Conservation (phyloP, 2,329 filamentous ascomycete genomes). For the Colletotrichum sp. region DNA sequence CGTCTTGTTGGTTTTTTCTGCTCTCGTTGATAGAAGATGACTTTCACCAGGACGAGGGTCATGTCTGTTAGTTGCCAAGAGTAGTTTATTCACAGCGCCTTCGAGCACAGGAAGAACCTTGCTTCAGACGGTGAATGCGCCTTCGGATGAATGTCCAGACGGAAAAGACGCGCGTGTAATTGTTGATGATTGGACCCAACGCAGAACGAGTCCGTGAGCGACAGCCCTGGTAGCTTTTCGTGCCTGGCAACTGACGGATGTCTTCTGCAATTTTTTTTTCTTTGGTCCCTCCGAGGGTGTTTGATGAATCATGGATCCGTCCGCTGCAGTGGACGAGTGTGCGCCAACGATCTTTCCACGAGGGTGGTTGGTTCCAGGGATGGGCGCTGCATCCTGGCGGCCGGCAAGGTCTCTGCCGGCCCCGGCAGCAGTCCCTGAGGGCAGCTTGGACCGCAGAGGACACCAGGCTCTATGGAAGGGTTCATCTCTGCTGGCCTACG, state of each 20-base stretch:
- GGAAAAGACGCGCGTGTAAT: background rate
- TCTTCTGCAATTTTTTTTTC: background rate
- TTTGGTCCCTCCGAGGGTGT: background rate
- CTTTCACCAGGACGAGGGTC: constrained; percentile 1
- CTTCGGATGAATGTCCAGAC: background rate
- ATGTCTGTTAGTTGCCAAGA: constrained; percentile 4
- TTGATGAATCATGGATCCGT: constrained; percentile 16
- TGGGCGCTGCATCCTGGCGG: constrained; percentile 2
- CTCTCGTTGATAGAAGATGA: background rate
- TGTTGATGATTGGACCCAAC: background rate
- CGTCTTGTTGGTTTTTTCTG: background rate
- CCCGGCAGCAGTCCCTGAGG: background rate
- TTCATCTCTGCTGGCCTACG: background rate
- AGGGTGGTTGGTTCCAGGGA: constrained; percentile 5
- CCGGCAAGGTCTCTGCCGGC: constrained; percentile 2
- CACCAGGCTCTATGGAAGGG: background rate
- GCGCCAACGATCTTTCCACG: constrained; percentile 17
- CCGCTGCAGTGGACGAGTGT: background rate
- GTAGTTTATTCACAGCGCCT: constrained; percentile 7
- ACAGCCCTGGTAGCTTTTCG: background rate
- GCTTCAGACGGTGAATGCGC: background rate
- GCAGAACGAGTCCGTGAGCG: background rate
- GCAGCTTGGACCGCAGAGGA: constrained; percentile 2
- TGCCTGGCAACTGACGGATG: background rate
- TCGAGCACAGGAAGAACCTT: background rate